Conservation (phyloP, 805 yeast genomes). For the Hanseniaspora hatyaiensis region DNA sequence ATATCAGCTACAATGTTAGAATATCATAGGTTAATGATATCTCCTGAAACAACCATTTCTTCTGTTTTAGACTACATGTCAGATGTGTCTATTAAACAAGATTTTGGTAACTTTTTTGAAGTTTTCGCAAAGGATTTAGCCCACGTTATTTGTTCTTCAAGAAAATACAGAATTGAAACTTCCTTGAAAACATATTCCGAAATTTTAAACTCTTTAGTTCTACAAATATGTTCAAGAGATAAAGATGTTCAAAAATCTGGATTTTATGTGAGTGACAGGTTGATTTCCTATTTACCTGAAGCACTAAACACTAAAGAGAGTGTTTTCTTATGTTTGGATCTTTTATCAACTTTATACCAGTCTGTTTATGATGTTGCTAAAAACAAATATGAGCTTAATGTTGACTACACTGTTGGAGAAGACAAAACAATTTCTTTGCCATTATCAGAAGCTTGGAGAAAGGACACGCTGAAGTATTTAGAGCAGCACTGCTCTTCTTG, state of each 20-base stretch:
- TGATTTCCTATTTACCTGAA: constrained; percentile 13
- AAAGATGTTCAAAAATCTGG: constrained; percentile 13
- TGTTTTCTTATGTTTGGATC: constrained; percentile 60
- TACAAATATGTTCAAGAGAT: constrained; percentile 29
- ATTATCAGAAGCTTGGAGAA: constrained; percentile 75
- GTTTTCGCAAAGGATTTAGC: constrained; percentile 50
- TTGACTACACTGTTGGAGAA: constrained; percentile 42
- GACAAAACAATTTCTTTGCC: constrained; percentile 29
- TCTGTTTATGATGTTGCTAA: constrained; percentile 74
- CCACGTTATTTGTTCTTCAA: constrained; percentile 25
- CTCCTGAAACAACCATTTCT: constrained; percentile 55
- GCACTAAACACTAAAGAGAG: constrained; percentile 4
- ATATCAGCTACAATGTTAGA: constrained; percentile 75
- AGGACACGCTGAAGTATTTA: constrained; percentile 49
- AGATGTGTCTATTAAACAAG: constrained; percentile 68
- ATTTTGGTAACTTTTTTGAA: constrained; percentile 57
- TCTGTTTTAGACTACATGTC: constrained; percentile 67
- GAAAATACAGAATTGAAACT: background rate
- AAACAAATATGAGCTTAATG: constrained; percentile 76
- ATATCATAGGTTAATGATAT: constrained; percentile 54
- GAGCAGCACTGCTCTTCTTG: constrained; percentile 52
- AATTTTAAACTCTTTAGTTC: constrained; percentile 29
- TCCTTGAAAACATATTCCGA: constrained; percentile 4
- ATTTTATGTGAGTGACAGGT: constrained; percentile 29
- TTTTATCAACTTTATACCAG: constrained; percentile 63